Base-by-base conservation (phyloP, 2,329 filamentous ascomycete species). In the Hypoxylon sp. region DNA sequence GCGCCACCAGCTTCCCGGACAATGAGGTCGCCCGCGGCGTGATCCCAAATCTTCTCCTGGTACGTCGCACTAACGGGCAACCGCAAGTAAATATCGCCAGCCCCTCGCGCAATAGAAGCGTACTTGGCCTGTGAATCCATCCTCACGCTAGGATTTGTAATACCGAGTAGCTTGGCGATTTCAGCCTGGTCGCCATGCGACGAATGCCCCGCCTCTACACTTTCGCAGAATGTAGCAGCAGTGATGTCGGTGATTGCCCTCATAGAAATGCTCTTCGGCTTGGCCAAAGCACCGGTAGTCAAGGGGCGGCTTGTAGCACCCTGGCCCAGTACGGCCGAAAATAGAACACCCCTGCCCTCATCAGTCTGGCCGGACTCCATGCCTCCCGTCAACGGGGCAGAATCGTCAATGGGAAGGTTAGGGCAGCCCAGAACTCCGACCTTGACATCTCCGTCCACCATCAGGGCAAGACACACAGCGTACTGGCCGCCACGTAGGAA, bases 41-140 rank as follows among this genome's bases (percentile, higher is more conserved):
- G 96, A 78, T 99, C 96, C 96, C 96, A 99, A 73, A 99, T 99
- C 88, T 99, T 99, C 86, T 99, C 96, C 79, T 97, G 90, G 82
- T 99, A 99, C 59, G 91, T 90, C 74, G 91, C 91, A 78, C 89
- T 92, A 66, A 93, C 91, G 2, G 96, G 96, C 64, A 99, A 83
- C 59, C 97, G 89, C 63, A 99, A 87, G 82, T 99, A 99, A 72
- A 99, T 90, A 77, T 99, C 96, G 53, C 94, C 96, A 4, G 94
- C 94, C 49, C 96, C 96, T 69, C 96, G 87, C 36, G 96, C 96
- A 78, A 99, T 97, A 36, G 93, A 96, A 68, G 91, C 95, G 82
- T 99, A 99, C 82, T 99, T 99, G 74, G 96, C 95, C 82, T 99
- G 96, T 57, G 93, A 97, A 83, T 99, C 96, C 91, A 99, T 96